Evolutionary conservation across 169 alveolate genomes (phyloP).

Genomic region (Plasmodium vivax): DNA sequence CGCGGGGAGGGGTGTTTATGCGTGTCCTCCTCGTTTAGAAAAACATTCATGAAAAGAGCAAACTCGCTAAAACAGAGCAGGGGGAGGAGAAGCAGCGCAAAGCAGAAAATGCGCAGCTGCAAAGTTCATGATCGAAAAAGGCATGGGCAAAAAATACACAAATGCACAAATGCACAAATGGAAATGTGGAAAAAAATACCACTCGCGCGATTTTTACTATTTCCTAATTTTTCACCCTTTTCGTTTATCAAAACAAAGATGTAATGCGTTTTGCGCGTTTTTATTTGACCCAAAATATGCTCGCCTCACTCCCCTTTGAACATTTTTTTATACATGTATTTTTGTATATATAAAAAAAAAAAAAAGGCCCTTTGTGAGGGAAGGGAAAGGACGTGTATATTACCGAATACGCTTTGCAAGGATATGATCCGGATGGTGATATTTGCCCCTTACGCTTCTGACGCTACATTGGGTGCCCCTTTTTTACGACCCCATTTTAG

Average conservation of each 20-base stretch:
- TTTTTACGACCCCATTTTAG: not conserved
- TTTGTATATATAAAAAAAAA: not conserved
- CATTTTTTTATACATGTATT: not conserved
- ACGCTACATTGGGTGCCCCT: not conserved
- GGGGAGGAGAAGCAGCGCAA: not conserved
- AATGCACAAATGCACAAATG: not conserved
- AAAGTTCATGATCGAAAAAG: not conserved
- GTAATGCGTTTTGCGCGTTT: not conserved
- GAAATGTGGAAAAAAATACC: not conserved
- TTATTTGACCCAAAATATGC: not conserved
- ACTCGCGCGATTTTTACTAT: not conserved
- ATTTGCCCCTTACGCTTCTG: not conserved
- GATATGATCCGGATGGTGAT: not conserved
- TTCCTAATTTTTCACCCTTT: not conserved
- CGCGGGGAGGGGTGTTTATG: not conserved
- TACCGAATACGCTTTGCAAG: not conserved
- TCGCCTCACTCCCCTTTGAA: not conserved
- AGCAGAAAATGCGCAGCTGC: not conserved
- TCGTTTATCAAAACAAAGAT: not conserved
- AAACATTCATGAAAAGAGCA: not conserved
- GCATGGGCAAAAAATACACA: not conserved
- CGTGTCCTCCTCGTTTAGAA: not conserved
- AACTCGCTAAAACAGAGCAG: not conserved
- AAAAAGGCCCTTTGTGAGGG: not conserved
- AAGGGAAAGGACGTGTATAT: not conserved